phyloP scores from a whole-genome alignment of 192 early-diverging fungal species.

The Diversispora epigaea region DNA sequence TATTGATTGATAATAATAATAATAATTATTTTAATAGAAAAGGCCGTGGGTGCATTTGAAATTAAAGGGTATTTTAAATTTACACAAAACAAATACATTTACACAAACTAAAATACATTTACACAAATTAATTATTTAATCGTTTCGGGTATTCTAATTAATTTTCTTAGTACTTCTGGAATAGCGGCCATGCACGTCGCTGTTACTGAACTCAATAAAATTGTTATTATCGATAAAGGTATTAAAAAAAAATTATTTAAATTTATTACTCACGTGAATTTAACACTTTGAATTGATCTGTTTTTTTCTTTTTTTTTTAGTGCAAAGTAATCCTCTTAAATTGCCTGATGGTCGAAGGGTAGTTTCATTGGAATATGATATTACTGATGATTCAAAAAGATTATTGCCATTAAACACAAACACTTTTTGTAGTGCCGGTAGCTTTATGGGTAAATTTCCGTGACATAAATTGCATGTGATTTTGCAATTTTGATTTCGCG shows the following conservation, averaged over 20 bases:
- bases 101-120: too few relatives aligned
- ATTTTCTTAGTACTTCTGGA: not conserved
- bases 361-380: conserved; percentile 50
- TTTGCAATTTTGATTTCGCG: too few relatives aligned
- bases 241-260: not conserved
- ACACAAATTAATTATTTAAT: too few relatives aligned
- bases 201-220: conserved; percentile 44
- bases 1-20: too few relatives aligned
- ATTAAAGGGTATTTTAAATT: too few relatives aligned
- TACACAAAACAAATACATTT: too few relatives aligned
- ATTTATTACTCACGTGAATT: not conserved
- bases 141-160: too few relatives aligned
- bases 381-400: conserved; percentile 43
- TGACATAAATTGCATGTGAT: too few relatives aligned
- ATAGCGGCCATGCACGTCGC: conserved; percentile 50
- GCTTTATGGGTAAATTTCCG: conserved; percentile 37
- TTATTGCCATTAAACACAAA: conserved; percentile 48
- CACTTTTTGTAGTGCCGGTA: conserved; percentile 57
- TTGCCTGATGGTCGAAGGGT: conserved; percentile 44
- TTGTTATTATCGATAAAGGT: conserved; percentile 61
- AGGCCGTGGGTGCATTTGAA: too few relatives aligned
- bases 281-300: not conserved
- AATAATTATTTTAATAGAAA: too few relatives aligned
- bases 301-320: conserved; percentile 18
- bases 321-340: conserved; percentile 47